Evolutionary conservation across 2,329 filamentous ascomycete species (phyloP).

Genomic region (Trichoderma gracile): DNA sequence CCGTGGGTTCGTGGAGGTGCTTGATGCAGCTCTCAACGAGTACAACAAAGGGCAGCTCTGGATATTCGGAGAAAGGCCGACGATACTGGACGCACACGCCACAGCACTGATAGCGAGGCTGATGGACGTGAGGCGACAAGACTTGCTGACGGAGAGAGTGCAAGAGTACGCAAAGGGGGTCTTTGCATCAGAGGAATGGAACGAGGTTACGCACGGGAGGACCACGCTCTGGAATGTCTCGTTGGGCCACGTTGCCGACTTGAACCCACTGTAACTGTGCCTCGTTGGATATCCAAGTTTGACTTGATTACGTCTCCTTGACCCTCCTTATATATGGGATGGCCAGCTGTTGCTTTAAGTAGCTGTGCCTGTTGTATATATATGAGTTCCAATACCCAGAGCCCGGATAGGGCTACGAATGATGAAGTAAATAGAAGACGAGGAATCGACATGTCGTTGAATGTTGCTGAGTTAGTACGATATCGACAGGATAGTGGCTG

Average conservation of each 20-base stretch:
- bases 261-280: conserved; percentile 27
- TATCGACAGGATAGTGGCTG: background rate
- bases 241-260: conserved; percentile 30
- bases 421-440: background rate
- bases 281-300: background rate
- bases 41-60: conserved; percentile 29
- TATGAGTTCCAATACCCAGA: background rate
- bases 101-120: conserved; percentile 31
- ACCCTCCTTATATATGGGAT: background rate
- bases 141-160: conserved; percentile 31
- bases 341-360: background rate
- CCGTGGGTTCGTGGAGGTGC: conserved; percentile 30
- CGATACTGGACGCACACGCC: conserved; percentile 37
- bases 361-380: background rate
- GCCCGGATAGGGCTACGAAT: background rate
- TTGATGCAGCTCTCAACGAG: conserved; percentile 29
- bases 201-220: conserved; percentile 33
- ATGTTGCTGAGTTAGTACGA: background rate
- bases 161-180: conserved; percentile 30
- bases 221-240: conserved; percentile 32
- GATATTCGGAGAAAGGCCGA: conserved; percentile 36
- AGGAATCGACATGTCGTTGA: too few species aligned
- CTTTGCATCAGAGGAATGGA: conserved; percentile 34
- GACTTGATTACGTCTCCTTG: too few species aligned
- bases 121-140: conserved; percentile 32